Conservation (phyloP, 176 grass and related monocot species). For the Hyparrhenia diplandra region DNA sequence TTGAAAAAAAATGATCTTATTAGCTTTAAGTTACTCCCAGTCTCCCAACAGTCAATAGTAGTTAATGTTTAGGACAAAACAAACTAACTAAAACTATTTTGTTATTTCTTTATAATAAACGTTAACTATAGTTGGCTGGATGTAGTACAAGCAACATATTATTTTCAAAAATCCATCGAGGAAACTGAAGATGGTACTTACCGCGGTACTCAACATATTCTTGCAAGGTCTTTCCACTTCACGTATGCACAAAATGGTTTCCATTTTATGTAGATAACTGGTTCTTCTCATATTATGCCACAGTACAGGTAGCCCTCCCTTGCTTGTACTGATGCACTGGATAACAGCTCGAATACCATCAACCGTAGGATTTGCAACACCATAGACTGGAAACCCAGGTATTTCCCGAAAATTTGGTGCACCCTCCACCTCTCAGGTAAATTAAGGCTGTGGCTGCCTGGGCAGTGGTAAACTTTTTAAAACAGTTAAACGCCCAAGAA, state of each 20-base stretch:
- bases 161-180: constrained; percentile 21
- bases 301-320: constrained; percentile 74
- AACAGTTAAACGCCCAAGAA: constrained; percentile 94
- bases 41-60: not conserved
- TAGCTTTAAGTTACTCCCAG: constrained; percentile 6
- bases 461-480: constrained; percentile 97
- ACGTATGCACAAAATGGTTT: constrained; percentile 96
- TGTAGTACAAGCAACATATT: not conserved
- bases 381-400: constrained; percentile 86
- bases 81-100: not conserved
- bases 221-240: constrained; percentile 98
- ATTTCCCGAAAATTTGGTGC: constrained; percentile 99
- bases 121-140: not conserved
- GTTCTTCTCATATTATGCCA: constrained; percentile 99
- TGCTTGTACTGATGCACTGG: constrained; percentile 68
- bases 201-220: constrained; percentile 96
- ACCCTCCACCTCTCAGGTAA: constrained; percentile 90
- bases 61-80: not conserved
- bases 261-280: constrained; percentile 96
- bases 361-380: constrained; percentile 95
- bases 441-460: constrained; percentile 83
- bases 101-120: not conserved
- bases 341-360: constrained; percentile 91
- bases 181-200: constrained; percentile 37
- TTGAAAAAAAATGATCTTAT: not conserved